Conservation (phyloP, 345 rosid species). For the Eucalyptus globulus region DNA sequence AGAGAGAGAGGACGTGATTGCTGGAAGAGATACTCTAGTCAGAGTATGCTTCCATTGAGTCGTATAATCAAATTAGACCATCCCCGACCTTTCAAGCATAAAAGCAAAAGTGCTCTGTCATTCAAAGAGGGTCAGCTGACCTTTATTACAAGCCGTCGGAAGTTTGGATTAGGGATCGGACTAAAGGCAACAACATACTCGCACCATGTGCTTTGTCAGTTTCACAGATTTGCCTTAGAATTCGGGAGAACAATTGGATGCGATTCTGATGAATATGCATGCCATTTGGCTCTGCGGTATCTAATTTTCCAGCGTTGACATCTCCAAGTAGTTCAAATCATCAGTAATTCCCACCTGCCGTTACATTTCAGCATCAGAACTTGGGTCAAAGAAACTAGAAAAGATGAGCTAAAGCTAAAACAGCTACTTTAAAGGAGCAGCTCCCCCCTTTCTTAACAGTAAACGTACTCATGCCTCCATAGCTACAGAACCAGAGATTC, state of each 20-base stretch:
- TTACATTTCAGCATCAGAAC: not conserved
- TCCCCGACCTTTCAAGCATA: too few species aligned
- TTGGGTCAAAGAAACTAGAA: not conserved
- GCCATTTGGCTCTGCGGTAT: not conserved
- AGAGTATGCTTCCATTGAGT: not conserved
- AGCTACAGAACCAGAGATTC: too few species aligned
- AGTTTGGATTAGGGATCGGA: not conserved
- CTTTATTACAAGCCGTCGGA: not conserved
- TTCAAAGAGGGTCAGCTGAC: not conserved
- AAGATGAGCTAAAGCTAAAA: not conserved
- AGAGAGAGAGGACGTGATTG: too few species aligned
- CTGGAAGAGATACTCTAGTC: not conserved
- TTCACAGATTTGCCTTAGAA: not conserved
- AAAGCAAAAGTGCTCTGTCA: not conserved
- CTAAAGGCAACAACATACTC: not conserved
- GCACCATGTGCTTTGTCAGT: not conserved
- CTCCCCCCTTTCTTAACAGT: not conserved
- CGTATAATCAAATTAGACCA: not conserved
- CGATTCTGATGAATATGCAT: not conserved
- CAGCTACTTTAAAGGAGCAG: not conserved
- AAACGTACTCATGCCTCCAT: not conserved
- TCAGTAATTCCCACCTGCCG: conserved; percentile 72
- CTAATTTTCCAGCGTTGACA: not conserved
- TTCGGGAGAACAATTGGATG: not conserved
- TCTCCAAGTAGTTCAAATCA: conserved; percentile 77